Conservation (phyloP, 305 asterid genomes). For the Rubia balearica region DNA sequence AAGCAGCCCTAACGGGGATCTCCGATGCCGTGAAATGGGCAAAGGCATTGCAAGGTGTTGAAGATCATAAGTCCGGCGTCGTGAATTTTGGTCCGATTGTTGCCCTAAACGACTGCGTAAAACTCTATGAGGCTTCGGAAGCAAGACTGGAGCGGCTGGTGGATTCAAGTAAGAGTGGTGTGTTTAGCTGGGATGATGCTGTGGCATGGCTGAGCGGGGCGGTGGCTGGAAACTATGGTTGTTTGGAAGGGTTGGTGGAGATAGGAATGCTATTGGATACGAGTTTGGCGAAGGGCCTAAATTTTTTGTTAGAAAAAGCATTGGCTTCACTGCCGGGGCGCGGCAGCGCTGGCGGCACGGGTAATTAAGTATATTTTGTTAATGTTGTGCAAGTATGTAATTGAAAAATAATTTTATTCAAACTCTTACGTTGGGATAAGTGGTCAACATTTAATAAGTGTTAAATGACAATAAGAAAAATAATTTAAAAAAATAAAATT, state of each 20-base stretch:
- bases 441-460: too few species aligned
- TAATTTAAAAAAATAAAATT: too few species aligned
- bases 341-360: not conserved
- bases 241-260: conserved; percentile 55
- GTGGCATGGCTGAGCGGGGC: conserved; percentile 73
- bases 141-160: conserved; percentile 35
- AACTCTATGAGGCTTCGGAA: conserved; percentile 44
- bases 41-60: conserved; percentile 11
- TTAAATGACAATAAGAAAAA: too few species aligned
- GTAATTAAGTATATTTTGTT: not conserved
- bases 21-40: conserved; percentile 32
- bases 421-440: too few species aligned
- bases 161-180: conserved; percentile 1
- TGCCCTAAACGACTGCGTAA: conserved; percentile 36
- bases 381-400: not conserved
- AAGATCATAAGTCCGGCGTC: conserved; percentile 17
- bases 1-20: conserved; percentile 30
- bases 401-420: too few species aligned
- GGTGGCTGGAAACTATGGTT: conserved; percentile 47
- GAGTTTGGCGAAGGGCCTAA: conserved; percentile 35
- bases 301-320: conserved; percentile 22
- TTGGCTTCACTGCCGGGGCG: conserved; percentile 17
- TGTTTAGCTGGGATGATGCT: conserved; percentile 35
- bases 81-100: not conserved
- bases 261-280: conserved; percentile 22